Evolutionary conservation across 495 filamentous ascomycete genomes (phyloP), one percentile per base, ranked within the genome.

Genomic region (Talaromyces wortmannii): DNA sequence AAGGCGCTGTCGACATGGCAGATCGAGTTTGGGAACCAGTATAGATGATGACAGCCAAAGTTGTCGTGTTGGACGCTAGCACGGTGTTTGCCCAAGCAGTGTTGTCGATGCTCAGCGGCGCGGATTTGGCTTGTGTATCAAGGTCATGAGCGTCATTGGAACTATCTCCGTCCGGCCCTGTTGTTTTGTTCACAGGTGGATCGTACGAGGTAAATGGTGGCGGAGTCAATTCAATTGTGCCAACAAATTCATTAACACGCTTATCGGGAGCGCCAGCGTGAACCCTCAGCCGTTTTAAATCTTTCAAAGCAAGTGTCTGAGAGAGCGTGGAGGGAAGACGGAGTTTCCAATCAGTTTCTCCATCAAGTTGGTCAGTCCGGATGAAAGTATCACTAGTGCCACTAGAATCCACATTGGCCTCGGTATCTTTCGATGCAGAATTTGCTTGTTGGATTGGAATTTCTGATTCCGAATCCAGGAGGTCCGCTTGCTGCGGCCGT

Each of bases 61-160:
- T 92, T 6, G 84, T 87, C 1, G 86, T 91, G 65, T 92, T 94
- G 3, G 90, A 95, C 2, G 95, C 95, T 52, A 99, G 85, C 31
- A 99, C 88, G 4, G 95, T 99, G 62, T 97, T 99, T 13, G 92
- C 91, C 95, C 95, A 99, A 3, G 95, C 92, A 10, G 95, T 99
- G 63, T 97, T 97, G 71, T 99, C 95, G 57, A 97, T 96, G 3
- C 83, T 89, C 43, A 99, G 76, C 1, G 92, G 84, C 2, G 86
- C 79, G 8, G 86, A 86, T 55, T 82, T 77, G 31, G 61, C 29
- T 17, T 65, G 52, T 45, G 16, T 55, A 16, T 5, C 57, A 48
- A 6, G 18, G 42, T n/a, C 59, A 58, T 7, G 29, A 48, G 18
- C 61, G 33, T 67, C 64, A 43, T 61, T 55, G 33, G 60, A 54